A percentile compares a stretch with the other conserved stretches of the same genome.
phyloP scores from a whole-genome alignment of 1,139 yeast species.

The Yamadazyma triangularis region DNA sequence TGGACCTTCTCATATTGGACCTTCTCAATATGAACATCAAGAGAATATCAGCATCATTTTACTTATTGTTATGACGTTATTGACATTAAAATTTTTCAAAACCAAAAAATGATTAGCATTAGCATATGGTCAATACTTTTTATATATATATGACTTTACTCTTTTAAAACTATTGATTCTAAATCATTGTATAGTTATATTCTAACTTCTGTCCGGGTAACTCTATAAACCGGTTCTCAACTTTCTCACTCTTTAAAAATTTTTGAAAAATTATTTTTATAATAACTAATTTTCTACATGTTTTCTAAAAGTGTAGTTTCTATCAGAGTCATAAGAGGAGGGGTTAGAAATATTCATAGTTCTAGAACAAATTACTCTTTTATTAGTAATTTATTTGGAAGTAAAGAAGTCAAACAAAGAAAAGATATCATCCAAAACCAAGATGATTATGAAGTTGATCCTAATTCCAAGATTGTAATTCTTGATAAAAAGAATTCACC shows the following conservation, averaged over 20 bases:
- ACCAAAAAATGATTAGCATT: not conserved
- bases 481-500: constrained; percentile 37
- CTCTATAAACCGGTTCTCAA: not conserved
- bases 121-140: no score
- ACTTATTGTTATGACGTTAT: not conserved
- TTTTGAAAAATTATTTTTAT: not conserved
- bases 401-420: constrained; percentile 14
- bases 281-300: no score
- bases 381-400: constrained; percentile 19
- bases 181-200: no score
- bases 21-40: not conserved
- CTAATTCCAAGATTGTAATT: constrained; percentile 30
- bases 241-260: not conserved
- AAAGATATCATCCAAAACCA: constrained; percentile 39
- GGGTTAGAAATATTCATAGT: constrained; percentile 9
- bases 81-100: not conserved
- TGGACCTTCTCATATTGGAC: no score
- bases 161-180: no score
- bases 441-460: constrained; percentile 33
- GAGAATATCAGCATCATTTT: not conserved
- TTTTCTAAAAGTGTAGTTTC: no score
- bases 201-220: no score
- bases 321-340: no score
- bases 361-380: constrained; percentile 11
- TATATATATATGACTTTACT: no score